Percentiles rank a stretch among this genome's conserved stretches.
Evolutionary conservation across 2,329 filamentous ascomycete species (phyloP).

Genomic region (Colletotrichum sublineola): DNA sequence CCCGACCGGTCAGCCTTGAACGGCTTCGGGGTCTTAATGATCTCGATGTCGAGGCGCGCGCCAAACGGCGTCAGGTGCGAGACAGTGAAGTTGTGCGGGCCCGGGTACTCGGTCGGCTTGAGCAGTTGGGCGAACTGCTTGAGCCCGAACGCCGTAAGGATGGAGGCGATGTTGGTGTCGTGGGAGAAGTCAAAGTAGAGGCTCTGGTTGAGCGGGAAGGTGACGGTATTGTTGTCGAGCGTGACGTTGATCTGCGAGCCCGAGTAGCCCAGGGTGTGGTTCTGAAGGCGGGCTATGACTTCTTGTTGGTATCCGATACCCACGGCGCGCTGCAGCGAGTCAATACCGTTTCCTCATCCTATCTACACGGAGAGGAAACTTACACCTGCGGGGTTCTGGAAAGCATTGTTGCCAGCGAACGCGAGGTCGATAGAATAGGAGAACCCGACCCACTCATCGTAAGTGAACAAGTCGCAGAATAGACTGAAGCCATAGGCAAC

Average conservation of each 20-base stretch:
- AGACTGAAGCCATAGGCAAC: slow-evolving; percentile 81
- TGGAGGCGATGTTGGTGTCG: slow-evolving; percentile 79
- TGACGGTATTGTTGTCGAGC: slow-evolving; percentile 74
- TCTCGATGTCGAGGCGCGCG: slow-evolving; percentile 79
- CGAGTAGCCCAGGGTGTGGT: slow-evolving; percentile 72
- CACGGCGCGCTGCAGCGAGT: slow-evolving; percentile 67
- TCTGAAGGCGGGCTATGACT: slow-evolving; percentile 76
- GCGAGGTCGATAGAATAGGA: slow-evolving; percentile 78
- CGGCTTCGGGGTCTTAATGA: slow-evolving; percentile 77
- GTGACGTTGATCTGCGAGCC: slow-evolving; percentile 77
- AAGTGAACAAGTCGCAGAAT: slow-evolving; percentile 82
- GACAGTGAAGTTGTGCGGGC: slow-evolving; percentile 73
- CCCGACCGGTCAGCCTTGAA: slow-evolving; percentile 67
- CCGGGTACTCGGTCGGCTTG: slow-evolving; percentile 66
- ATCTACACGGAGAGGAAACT: slow-evolving; percentile 53
- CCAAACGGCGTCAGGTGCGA: slow-evolving; percentile 79
- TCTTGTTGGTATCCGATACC: slow-evolving; percentile 82
- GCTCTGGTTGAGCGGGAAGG: slow-evolving; percentile 80
- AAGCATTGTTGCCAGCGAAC: slow-evolving; percentile 73
- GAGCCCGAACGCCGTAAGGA: slow-evolving; percentile 80
- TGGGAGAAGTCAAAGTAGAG: slow-evolving; percentile 85
- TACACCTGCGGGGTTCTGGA: slow-evolving; percentile 74
- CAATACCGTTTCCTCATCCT: slow-evolving; percentile 48
- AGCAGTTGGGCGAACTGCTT: slow-evolving; percentile 75
- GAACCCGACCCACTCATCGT: slow-evolving; percentile 79